Conservation (phyloP, 495 filamentous ascomycete genomes). For the Bombardia bombarda region DNA sequence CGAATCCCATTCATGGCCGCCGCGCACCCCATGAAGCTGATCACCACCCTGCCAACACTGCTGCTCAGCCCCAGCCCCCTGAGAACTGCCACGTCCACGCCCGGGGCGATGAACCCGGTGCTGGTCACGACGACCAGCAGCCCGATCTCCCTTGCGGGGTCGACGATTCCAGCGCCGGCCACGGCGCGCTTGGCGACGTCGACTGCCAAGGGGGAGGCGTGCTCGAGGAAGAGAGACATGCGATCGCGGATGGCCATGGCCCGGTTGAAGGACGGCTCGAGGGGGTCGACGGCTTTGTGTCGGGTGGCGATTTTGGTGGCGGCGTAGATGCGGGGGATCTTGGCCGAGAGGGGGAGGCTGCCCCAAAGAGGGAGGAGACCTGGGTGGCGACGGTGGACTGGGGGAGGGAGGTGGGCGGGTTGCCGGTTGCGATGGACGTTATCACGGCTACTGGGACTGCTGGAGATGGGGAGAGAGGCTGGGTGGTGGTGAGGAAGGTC, state of each 20-base stretch:
- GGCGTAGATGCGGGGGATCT: constrained; percentile 1
- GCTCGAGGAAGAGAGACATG: neutral
- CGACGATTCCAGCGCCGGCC: neutral
- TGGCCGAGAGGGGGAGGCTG: neutral
- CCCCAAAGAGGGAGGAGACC: neutral
- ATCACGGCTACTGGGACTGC: no score
- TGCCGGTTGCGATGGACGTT: neutral
- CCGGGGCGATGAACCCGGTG: constrained; percentile 1
- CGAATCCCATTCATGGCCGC: neutral
- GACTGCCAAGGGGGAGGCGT: neutral
- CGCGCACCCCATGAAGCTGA: neutral
- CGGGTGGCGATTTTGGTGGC: neutral
- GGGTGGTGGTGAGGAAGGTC: no score
- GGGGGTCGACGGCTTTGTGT: constrained; percentile 1
- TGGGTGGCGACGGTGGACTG: neutral
- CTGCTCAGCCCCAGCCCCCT: neutral
- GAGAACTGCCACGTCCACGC: neutral
- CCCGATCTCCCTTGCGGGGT: neutral
- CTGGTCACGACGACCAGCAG: neutral
- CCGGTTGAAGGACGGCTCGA: neutral
- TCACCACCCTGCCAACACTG: neutral
- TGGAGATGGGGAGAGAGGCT: no score
- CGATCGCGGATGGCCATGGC: neutral
- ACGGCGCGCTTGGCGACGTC: neutral
- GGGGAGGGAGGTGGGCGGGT: neutral